A percentile compares a stretch with the other conserved stretches of the same genome.
These are phyloP conservation scores for Crithidia fasciculata DNA, from an alignment of 208 protist species.

Conservation along the genomic window DNA sequence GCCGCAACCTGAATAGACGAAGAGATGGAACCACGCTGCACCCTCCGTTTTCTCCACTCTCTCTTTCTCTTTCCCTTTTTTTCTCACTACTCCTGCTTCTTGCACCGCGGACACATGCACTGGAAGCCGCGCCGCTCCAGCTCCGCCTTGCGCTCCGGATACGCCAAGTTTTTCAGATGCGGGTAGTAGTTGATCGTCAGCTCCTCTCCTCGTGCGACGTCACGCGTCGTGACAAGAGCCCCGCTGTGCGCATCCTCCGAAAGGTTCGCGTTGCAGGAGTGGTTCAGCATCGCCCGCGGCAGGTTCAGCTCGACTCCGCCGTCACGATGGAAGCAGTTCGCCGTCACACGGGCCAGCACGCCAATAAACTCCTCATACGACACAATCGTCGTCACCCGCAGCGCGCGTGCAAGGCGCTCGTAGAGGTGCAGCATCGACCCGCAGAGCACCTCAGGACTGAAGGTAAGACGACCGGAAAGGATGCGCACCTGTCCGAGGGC, in stretches of 20 bases:
- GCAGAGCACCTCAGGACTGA: constrained; percentile 59
- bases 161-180: constrained; percentile 61
- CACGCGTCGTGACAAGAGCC: constrained; percentile 53
- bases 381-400: constrained; percentile 67
- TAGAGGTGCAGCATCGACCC: constrained; percentile 76
- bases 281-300: constrained; percentile 80
- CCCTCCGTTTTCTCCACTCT: too few species aligned
- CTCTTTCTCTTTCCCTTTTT: not conserved
- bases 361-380: constrained; percentile 86
- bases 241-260: constrained; percentile 58
- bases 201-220: constrained; percentile 62
- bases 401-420: constrained; percentile 65
- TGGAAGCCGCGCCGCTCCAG: constrained; percentile 59
- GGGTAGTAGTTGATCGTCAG: constrained; percentile 85
- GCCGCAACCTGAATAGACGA: too few species aligned
- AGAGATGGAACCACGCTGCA: too few species aligned
- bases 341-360: constrained; percentile 65
- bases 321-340: constrained; percentile 77
- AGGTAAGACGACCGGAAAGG: constrained; percentile 68
- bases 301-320: constrained; percentile 68
- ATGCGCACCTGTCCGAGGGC: constrained; percentile 73
- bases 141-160: constrained; percentile 55
- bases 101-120: constrained; percentile 63
- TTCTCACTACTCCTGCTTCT: constrained; percentile 21
- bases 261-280: constrained; percentile 83